Evolutionary conservation across 2,329 filamentous ascomycete species (phyloP).

Genomic region (Phyllosticta paracitricarpa): DNA sequence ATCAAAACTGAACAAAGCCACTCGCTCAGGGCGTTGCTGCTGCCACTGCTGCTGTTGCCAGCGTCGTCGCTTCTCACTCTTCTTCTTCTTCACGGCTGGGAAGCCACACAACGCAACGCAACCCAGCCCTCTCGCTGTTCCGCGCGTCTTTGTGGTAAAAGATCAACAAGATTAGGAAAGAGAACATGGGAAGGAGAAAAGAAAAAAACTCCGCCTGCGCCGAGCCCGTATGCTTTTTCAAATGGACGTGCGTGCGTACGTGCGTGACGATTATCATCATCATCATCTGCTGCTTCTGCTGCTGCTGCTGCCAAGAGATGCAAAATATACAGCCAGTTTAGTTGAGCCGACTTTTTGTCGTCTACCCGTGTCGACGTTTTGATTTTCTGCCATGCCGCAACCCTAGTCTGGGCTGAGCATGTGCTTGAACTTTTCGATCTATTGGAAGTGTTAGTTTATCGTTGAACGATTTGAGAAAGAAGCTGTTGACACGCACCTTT

Average conservation of each 20-base stretch:
- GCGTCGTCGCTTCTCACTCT: too few relatives aligned
- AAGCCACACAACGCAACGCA: not conserved
- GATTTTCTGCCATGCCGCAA: not conserved
- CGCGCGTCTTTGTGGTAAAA: not conserved
- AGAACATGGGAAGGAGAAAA: not conserved
- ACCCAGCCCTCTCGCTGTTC: not conserved
- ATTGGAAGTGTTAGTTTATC: slow-evolving; percentile 10
- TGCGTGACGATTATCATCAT: not conserved
- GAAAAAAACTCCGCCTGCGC: not conserved
- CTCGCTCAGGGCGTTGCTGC: too few relatives aligned
- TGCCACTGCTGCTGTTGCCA: too few relatives aligned
- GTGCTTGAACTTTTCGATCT: slow-evolving; percentile 46
- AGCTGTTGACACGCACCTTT: slow-evolving; percentile 53
- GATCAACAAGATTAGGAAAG: not conserved
- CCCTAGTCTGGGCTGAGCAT: slow-evolving; percentile 30
- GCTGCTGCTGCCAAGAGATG: not conserved
- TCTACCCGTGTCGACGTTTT: not conserved
- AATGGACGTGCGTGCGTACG: not conserved
- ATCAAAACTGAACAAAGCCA: too few relatives aligned
- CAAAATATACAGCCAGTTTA: not conserved
- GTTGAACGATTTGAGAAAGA: too few relatives aligned
- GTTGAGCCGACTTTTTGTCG: not conserved
- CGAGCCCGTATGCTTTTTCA: not conserved
- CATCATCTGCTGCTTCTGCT: not conserved
- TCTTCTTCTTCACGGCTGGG: not conserved